These are phyloP conservation scores for Leccinum fibrillosum DNA, from an alignment of 768 basidiomycete genomes.

Conservation along the genomic window DNA sequence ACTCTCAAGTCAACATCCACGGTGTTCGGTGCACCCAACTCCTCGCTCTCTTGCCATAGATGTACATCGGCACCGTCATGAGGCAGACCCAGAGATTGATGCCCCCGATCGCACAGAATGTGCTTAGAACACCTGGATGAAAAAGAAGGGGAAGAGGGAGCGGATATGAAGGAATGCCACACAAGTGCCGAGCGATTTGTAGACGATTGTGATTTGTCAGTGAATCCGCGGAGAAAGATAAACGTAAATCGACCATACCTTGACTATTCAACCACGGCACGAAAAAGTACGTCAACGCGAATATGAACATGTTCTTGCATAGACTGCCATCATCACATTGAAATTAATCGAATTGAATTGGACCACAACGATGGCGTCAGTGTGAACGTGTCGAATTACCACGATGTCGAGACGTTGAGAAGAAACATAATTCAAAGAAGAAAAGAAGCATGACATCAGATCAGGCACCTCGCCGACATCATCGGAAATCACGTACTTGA, in stretches of 20 bases:
- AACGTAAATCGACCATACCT: background rate
- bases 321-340: background rate
- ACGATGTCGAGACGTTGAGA: background rate
- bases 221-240: background rate
- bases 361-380: background rate
- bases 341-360: background rate
- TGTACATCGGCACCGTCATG: slow-evolving; percentile 1
- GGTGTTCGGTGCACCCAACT: background rate
- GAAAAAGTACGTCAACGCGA: background rate
- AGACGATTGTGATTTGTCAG: background rate
- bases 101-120: background rate
- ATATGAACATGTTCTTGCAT: background rate
- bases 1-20: background rate
- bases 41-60: background rate
- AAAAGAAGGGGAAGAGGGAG: background rate
- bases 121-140: background rate
- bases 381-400: background rate
- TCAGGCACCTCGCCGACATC: background rate
- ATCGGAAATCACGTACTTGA: background rate
- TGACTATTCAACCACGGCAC: background rate
- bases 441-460: background rate
- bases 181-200: background rate
- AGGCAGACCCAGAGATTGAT: background rate
- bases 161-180: background rate
- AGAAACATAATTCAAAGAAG: background rate